phyloP scores from a whole-genome alignment of 2,329 filamentous ascomycete species.

The Epichloe elymi region DNA sequence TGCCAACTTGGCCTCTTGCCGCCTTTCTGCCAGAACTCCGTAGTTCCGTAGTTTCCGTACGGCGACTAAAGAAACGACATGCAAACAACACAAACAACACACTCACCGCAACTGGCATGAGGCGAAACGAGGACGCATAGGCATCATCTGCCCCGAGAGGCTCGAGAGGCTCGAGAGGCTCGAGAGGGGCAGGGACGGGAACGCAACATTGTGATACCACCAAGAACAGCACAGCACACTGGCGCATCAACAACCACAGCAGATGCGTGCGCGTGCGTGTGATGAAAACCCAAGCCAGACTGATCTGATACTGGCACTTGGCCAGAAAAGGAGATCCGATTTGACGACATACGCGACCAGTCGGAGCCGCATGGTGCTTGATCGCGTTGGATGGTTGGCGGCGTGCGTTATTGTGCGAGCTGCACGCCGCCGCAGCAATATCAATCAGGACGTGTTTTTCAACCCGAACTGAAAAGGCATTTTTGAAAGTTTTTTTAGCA shows the following conservation, averaged over 20 bases:
- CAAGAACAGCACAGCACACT: background rate
- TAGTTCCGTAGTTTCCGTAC: too few species aligned
- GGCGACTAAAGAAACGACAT: too few species aligned
- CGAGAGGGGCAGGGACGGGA: background rate
- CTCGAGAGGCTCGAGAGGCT: background rate
- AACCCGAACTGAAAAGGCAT: background rate
- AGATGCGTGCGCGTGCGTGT: background rate
- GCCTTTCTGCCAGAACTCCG: too few species aligned
- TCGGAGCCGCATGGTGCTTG: background rate
- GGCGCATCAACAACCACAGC: background rate
- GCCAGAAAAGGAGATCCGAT: slow-evolving; percentile 1
- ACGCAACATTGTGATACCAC: background rate
- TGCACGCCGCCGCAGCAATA: background rate
- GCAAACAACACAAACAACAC: too few species aligned
- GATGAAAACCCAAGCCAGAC: background rate
- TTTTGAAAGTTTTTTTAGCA: background rate
- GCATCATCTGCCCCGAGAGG: too few species aligned
- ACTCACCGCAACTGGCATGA: too few species aligned
- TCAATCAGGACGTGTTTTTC: background rate
- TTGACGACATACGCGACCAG: slow-evolving; percentile 1
- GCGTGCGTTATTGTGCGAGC: background rate
- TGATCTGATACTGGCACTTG: background rate
- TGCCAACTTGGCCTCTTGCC: too few species aligned
- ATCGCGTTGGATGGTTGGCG: background rate
- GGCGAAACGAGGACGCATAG: too few species aligned